phyloP scores from a whole-genome alignment of 768 basidiomycete genomes.

The Termitomyces sp. region DNA sequence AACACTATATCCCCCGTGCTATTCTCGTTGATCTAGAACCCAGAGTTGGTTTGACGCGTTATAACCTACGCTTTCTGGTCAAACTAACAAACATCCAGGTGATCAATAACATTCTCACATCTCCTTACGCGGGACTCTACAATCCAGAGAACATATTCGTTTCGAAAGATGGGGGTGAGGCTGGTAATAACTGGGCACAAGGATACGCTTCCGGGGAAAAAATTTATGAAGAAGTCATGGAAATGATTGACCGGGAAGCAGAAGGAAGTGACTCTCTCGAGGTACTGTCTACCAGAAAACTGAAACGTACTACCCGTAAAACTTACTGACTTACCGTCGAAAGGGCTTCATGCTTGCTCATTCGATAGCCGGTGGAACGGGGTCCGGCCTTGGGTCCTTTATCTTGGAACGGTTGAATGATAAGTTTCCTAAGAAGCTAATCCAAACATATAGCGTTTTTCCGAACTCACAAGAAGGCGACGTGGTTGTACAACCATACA shows the following conservation, averaged over 20 bases:
- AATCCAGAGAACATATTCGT: slow-evolving; percentile 98
- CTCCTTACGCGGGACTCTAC: slow-evolving; percentile 86
- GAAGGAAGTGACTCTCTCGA: slow-evolving; percentile 97
- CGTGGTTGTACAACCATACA: slow-evolving; percentile 98
- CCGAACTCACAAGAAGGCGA: slow-evolving; percentile 92
- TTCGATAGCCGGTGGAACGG: slow-evolving; percentile 98
- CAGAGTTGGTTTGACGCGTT: slow-evolving; percentile 52
- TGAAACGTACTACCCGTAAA: background rate
- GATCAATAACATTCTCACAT: slow-evolving; percentile 90
- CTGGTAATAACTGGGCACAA: slow-evolving; percentile 98
- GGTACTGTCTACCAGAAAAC: slow-evolving; percentile 38
- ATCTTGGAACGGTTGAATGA: slow-evolving; percentile 95
- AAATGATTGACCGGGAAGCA: slow-evolving; percentile 98
- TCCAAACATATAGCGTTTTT: slow-evolving; percentile 99
- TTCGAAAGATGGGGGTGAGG: slow-evolving; percentile 97
- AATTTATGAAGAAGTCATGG: slow-evolving; percentile 95
- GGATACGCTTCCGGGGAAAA: slow-evolving; percentile 89
- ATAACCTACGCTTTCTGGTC: background rate
- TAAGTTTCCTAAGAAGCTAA: slow-evolving; percentile 97
- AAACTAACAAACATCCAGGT: slow-evolving; percentile 53
- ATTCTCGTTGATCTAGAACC: slow-evolving; percentile 97
- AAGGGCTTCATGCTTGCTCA: slow-evolving; percentile 99
- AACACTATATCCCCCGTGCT: slow-evolving; percentile 96
- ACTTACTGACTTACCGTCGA: background rate
- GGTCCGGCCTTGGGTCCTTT: slow-evolving; percentile 98